Evolutionary conservation across 1,139 yeast genomes (phyloP).

Genomic region (Geotrichum armillariae): DNA sequence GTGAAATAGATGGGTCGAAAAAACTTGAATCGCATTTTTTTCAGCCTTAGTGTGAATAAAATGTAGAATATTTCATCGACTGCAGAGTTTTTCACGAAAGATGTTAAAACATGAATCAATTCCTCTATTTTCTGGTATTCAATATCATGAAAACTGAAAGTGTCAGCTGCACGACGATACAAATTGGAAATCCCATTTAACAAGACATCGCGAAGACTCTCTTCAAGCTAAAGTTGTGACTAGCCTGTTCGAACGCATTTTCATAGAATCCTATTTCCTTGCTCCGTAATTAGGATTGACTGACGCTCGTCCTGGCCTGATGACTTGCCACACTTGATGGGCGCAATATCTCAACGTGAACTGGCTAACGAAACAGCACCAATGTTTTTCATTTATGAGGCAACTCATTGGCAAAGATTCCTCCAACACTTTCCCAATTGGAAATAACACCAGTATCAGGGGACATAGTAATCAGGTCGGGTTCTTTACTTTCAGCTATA

Average conservation of each 20-base stretch:
- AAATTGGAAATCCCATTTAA: constrained; percentile 44
- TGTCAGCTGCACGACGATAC: constrained; percentile 45
- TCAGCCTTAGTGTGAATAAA: constrained; percentile 58
- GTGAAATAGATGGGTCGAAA: constrained; percentile 60
- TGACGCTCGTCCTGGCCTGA: constrained; percentile 54
- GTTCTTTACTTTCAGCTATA: constrained; percentile 59
- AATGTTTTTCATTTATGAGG: constrained; percentile 52
- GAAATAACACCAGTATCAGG: constrained; percentile 55
- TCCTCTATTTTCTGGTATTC: constrained; percentile 38
- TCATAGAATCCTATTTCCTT: constrained; percentile 50
- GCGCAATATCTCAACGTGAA: constrained; percentile 52
- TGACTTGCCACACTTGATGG: constrained; percentile 58
- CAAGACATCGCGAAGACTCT: constrained; percentile 40
- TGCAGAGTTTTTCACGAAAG: constrained; percentile 36
- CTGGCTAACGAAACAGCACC: constrained; percentile 40
- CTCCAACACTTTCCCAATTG: constrained; percentile 67
- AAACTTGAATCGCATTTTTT: constrained; percentile 52
- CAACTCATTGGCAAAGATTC: constrained; percentile 67
- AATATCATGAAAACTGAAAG: constrained; percentile 55
- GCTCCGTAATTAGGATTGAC: constrained; percentile 42
- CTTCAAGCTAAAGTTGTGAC: constrained; percentile 41
- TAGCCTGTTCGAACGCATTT: constrained; percentile 49
- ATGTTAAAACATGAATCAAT: constrained; percentile 53
- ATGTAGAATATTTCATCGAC: constrained; percentile 24
- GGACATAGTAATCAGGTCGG: constrained; percentile 66